These are phyloP conservation scores for Fusarium pininemorale DNA, from an alignment of 2,329 filamentous ascomycete species.

Conservation along the genomic window DNA sequence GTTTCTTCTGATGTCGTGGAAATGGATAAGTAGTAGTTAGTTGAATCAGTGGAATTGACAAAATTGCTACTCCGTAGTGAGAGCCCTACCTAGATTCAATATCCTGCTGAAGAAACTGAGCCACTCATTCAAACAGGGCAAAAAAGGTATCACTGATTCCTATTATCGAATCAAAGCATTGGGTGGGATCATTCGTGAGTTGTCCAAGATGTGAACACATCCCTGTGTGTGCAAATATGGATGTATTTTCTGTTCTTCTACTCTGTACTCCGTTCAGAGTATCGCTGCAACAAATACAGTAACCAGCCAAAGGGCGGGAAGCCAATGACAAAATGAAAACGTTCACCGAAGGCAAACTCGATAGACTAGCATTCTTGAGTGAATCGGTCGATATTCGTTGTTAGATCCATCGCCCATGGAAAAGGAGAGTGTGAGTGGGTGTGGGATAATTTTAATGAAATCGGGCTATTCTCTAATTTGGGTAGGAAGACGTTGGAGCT, in stretches of 20 bases:
- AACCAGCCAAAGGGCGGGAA: neutral
- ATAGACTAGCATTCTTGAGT: neutral
- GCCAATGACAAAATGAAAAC: neutral
- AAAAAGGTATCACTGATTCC: neutral
- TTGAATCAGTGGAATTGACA: neutral
- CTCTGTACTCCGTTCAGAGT: too few relatives aligned
- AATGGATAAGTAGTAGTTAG: neutral
- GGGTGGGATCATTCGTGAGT: neutral
- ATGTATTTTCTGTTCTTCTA: neutral
- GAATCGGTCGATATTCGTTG: neutral
- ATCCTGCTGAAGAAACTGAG: neutral
- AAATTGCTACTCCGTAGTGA: neutral
- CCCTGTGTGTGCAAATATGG: slow-evolving; percentile 1
- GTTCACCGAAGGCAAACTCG: neutral
- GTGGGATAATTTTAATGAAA: slow-evolving; percentile 34
- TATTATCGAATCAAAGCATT: neutral
- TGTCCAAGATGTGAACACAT: neutral
- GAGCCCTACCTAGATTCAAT: neutral
- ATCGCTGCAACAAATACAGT: neutral
- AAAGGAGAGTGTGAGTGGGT: slow-evolving; percentile 14
- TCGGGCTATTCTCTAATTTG: slow-evolving; percentile 4
- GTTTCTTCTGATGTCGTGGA: slow-evolving; percentile 13
- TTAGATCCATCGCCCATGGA: neutral
- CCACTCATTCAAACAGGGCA: neutral
- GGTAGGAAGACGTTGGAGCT: slow-evolving; percentile 15